phyloP scores from a whole-genome alignment of 2,329 filamentous ascomycete species.

The Chalaropsis ovoidea region DNA sequence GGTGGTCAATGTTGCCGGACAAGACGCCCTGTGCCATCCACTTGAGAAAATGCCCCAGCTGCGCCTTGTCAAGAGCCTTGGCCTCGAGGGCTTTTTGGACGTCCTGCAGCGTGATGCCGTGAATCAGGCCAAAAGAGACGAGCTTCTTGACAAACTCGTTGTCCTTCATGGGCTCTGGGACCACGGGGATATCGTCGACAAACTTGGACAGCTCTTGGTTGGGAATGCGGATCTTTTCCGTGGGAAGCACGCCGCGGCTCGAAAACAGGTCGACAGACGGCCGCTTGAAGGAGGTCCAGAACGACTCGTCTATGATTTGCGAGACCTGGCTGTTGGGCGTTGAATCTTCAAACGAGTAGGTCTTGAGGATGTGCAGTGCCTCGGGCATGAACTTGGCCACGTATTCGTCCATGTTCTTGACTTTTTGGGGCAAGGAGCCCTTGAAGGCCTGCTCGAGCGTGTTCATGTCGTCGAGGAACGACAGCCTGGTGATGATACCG shows the following conservation, averaged over 20 bases:
- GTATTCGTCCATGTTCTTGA: conserved; percentile 51
- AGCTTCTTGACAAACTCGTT: conserved; percentile 70
- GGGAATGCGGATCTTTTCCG: conserved; percentile 67
- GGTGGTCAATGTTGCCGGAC: conserved; percentile 59
- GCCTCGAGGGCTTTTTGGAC: conserved; percentile 73
- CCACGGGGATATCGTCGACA: conserved; percentile 75
- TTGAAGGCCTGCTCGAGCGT: conserved; percentile 56
- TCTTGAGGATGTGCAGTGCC: conserved; percentile 71
- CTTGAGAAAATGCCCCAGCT: conserved; percentile 70
- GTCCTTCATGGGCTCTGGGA: conserved; percentile 65
- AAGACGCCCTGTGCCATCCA: conserved; percentile 70
- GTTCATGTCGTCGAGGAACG: conserved; percentile 79
- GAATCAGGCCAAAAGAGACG: conserved; percentile 75
- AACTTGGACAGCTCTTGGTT: conserved; percentile 59
- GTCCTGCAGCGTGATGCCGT: conserved; percentile 75
- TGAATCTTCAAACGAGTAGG: conserved; percentile 80
- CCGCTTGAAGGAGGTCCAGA: conserved; percentile 83
- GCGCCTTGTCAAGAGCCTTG: conserved; percentile 66
- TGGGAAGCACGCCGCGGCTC: conserved; percentile 76
- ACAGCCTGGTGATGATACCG: conserved; percentile 79
- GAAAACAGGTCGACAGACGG: conserved; percentile 81
- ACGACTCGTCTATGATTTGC: conserved; percentile 82
- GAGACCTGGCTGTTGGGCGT: conserved; percentile 79
- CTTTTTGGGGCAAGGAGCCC: conserved; percentile 37
- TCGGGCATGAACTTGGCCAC: conserved; percentile 62